Evolutionary conservation across 768 basidiomycete genomes (phyloP).

Genomic region (Jaapia argillacea): DNA sequence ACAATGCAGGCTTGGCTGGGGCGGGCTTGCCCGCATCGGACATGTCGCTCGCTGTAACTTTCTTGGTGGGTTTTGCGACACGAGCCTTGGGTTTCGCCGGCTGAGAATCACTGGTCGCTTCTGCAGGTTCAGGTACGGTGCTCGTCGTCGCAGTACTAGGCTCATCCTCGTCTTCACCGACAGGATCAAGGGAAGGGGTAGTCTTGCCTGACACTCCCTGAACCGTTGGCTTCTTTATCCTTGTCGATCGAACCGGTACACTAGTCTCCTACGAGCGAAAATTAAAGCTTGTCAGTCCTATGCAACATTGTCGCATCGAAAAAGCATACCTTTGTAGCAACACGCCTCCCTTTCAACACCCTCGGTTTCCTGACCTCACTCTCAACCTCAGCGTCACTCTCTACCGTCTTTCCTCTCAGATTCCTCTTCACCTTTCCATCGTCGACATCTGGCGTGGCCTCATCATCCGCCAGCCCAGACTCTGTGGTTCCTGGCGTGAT

Average conservation of each 20-base stretch:
- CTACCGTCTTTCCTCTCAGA: background rate
- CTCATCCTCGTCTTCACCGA: background rate
- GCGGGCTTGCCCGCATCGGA: too few species aligned
- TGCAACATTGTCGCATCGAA: background rate
- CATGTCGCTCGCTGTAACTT: background rate
- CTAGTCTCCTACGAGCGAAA: background rate
- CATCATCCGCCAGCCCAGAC: background rate
- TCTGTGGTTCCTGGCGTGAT: background rate
- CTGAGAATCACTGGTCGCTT: background rate
- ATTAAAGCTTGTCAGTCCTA: background rate
- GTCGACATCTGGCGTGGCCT: background rate
- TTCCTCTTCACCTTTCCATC: background rate
- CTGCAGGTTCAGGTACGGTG: background rate
- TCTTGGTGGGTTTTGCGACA: background rate
- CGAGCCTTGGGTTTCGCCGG: background rate
- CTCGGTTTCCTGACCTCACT: background rate
- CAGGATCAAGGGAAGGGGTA: background rate
- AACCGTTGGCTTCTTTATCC: background rate
- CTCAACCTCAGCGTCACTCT: background rate
- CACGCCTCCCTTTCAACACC: background rate
- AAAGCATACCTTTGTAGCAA: background rate
- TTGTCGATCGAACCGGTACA: background rate
- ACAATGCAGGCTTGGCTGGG: too few species aligned
- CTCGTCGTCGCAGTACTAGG: background rate
- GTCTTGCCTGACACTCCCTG: background rate